A percentile compares a stretch with the other conserved stretches of the same genome.
phyloP scores from a whole-genome alignment of 176 grass and related monocot species.

The Zizania latifolia region DNA sequence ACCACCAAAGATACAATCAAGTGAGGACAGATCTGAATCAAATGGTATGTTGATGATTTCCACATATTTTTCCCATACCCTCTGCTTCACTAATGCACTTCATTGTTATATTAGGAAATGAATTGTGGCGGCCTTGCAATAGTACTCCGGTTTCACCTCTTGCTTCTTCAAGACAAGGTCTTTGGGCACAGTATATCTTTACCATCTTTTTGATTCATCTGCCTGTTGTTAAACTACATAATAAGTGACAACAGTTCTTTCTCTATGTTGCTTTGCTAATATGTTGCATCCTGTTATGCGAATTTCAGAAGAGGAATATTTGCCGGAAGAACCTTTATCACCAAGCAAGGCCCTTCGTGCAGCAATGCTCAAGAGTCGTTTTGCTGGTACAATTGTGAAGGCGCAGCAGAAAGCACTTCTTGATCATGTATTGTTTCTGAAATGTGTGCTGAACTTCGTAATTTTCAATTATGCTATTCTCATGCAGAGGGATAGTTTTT shows the following conservation, averaged over 20 bases:
- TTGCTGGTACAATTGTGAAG: conserved; percentile 90
- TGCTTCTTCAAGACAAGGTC: conserved; percentile 45
- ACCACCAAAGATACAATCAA: conserved; percentile 11
- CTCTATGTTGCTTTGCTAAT: conserved; percentile 9
- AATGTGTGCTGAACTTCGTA: conserved; percentile 10
- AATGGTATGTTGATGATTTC: conserved; percentile 32
- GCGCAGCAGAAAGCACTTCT: conserved; percentile 69
- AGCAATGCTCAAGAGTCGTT: conserved; percentile 69
- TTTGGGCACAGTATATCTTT: not conserved
- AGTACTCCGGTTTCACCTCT: conserved; percentile 34
- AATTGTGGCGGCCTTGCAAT: conserved; percentile 12
- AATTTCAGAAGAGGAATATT: conserved; percentile 43
- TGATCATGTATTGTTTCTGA: conserved; percentile 53
- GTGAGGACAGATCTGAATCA: conserved; percentile 21
- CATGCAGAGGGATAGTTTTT: not conserved
- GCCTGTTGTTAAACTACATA: not conserved
- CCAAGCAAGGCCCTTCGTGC: conserved; percentile 76
- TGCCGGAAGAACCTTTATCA: conserved; percentile 53
- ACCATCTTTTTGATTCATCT: not conserved
- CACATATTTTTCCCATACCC: not conserved
- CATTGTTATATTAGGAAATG: conserved; percentile 18
- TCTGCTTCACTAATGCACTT: conserved; percentile 18
- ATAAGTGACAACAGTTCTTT: not conserved
- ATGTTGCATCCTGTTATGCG: conserved; percentile 5
- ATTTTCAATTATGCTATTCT: conserved; percentile 1